Evolutionary conservation across 148 eudicot genomes (phyloP), one percentile per base, ranked within the genome.

Genomic region (Limonium bicolor): DNA sequence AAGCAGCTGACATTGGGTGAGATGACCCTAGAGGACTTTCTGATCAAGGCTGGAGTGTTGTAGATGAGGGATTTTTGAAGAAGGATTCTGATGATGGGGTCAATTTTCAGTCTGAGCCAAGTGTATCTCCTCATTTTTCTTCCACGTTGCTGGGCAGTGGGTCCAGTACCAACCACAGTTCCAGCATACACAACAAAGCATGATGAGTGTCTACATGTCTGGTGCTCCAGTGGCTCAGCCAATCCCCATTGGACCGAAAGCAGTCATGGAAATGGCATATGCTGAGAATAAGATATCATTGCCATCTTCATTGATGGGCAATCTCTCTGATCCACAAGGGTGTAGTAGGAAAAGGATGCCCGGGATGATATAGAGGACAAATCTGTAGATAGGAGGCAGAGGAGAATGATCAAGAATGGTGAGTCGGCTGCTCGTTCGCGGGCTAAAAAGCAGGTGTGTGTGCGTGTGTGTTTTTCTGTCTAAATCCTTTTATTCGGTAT

Each of bases 401-500:
- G 74, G 58, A 63, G 93, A 76, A 81, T 86, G 93, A 86, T 81
- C 45, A 86, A 86, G 85, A 86, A 86, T 48, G 61, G 94, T 31
- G 94, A 86, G 64, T 78, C 87, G 5, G 94, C 96, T 21, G 94
- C 96, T 4, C 41, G 87, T 71, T 86, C 96, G 0, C 59, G 96
- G 48, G 96, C 81, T 72, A 66, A 92, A 12, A 86, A 86, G 46
- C 94, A 86, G 78, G 96, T 86, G 7, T 29, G 33, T 14, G 3
- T 14, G 5, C 25, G 46, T 21, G n/a, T 27, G 26, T 7, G 10
- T 11, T 6, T 13, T 25, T 3, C 12, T 6, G 33, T 30, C 25
- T 35, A 6, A 10, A 14, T 20, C 20, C 3, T 14, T 16, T 4
- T 20, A 22, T 32, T 21, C 20, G 9, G 9, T 10, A 2, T 51